These are phyloP conservation scores for Fusarium globosum DNA, from an alignment of 2,329 filamentous ascomycete genomes.

Conservation along the genomic window DNA sequence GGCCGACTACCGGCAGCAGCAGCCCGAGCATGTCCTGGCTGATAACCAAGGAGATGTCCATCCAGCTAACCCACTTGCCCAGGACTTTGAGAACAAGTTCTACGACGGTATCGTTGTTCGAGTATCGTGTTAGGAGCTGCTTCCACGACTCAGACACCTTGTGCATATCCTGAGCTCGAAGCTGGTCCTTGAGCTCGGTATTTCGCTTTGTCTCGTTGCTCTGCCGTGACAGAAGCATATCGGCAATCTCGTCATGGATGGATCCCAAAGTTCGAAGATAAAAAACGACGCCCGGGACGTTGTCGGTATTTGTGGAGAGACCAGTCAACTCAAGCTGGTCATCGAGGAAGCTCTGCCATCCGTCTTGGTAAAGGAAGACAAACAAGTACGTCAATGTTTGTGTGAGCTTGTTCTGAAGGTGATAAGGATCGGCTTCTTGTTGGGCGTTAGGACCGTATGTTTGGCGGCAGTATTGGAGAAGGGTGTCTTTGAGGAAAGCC, in stretches of 20 bases:
- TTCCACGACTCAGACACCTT: slow-evolving; percentile 93
- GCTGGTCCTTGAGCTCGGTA: slow-evolving; percentile 88
- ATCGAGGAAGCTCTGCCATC: slow-evolving; percentile 91
- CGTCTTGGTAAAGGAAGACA: slow-evolving; percentile 83
- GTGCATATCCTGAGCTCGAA: slow-evolving; percentile 86
- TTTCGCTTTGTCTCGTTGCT: slow-evolving; percentile 85
- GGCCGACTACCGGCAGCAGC: slow-evolving; percentile 88
- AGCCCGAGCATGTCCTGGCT: slow-evolving; percentile 88
- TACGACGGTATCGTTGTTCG: slow-evolving; percentile 76
- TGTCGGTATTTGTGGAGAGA: slow-evolving; percentile 72
- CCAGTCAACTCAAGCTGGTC: slow-evolving; percentile 85
- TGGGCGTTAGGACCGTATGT: slow-evolving; percentile 73
- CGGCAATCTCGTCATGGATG: slow-evolving; percentile 97
- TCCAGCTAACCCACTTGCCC: slow-evolving; percentile 98
- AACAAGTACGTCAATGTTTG: slow-evolving; percentile 97
- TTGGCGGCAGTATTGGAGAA: slow-evolving; percentile 83
- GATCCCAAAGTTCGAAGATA: slow-evolving; percentile 90
- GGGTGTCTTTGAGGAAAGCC: slow-evolving; percentile 79
- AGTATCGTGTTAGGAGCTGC: slow-evolving; percentile 84
- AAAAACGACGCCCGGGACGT: slow-evolving; percentile 80
- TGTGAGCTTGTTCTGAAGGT: slow-evolving; percentile 95
- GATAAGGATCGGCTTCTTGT: slow-evolving; percentile 74
- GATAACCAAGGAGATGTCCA: slow-evolving; percentile 93
- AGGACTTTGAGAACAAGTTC: slow-evolving; percentile 93
- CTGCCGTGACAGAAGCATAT: slow-evolving; percentile 84